Base-by-base conservation (phyloP, 306 rosid genomes). In the Quillaja saponaria region DNA sequence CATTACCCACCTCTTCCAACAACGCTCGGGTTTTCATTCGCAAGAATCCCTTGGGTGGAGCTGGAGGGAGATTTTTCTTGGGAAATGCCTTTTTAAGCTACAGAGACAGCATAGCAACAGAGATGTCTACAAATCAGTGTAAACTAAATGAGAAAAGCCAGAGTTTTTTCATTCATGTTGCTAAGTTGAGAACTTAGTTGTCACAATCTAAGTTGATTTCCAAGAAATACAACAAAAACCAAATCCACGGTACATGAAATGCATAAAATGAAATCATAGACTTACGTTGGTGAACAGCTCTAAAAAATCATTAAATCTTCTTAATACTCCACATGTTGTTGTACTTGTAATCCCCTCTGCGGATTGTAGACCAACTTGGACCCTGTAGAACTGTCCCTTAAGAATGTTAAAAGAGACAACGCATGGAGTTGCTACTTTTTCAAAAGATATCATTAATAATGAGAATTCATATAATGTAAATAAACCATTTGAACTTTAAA, bases 381-480 rank as follows among this genome's bases (percentile, higher is more conserved):
- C 84, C 97, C 97, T 94, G 90, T 89, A 94, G 84, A 94, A 94
- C 99, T 94, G 99, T 78, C 82, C 87, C 81, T 61, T 73, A 51
- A 81, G 67, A 80, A 75, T 82, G 92, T 88, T 79, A 88, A 74
- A 75, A 73, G 56, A 57, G 59, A 72, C 72, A 49, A 49, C 60
- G 70, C 25, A 72, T 67, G 63, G 40, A 59, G 48, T 58, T 52
- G 52, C 59, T 52, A 68, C 37, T 54, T 41, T 66, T 69, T 44
- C 39, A 63, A 14, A 39, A 49, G 42, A 38, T 38, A 69, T 16
- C 15, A 61, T 51, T 20, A 55, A 52, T 73, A 20, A 19, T n/a
- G n/a, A n/a, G n/a, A 10, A 25, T 48, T 54, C 61, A 67, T 18
- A 38, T 13, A 62, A 13, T 48, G 16, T 49, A 42, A 51, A 35